A percentile compares a stretch with the other conserved stretches of the same genome.
Evolutionary conservation across 306 rosid species (phyloP).

Genomic region (Citrullus amarus): DNA sequence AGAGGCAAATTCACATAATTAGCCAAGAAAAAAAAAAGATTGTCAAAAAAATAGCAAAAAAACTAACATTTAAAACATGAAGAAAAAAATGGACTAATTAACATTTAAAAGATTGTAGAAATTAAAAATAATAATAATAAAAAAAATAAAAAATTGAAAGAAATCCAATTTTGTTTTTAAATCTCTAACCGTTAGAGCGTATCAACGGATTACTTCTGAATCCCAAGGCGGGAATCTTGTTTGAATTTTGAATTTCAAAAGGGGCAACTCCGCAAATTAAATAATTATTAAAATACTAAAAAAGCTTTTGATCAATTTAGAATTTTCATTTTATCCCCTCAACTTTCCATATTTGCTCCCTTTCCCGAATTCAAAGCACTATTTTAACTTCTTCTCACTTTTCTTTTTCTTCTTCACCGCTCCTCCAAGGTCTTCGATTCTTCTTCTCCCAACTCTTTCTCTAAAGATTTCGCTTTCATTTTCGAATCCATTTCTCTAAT

Average conservation of each 20-base stretch:
- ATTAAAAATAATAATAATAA: too few relatives aligned
- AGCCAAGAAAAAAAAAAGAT: too few relatives aligned
- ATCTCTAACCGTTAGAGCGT: neutral
- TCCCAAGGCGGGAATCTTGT: neutral
- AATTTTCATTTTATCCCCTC: neutral
- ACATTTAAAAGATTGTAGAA: too few relatives aligned
- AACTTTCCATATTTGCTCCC: neutral
- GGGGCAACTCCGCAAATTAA: neutral
- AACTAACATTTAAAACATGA: too few relatives aligned
- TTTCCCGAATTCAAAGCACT: neutral
- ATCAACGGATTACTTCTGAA: neutral
- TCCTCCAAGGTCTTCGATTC: neutral
- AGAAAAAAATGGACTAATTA: too few relatives aligned
- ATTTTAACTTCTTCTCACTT: neutral
- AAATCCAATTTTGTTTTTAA: neutral
- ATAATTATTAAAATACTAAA: neutral
- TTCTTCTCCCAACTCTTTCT: neutral
- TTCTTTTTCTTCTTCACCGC: neutral
- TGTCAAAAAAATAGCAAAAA: too few relatives aligned
- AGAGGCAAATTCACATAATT: too few relatives aligned
- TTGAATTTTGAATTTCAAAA: constrained; percentile 6
- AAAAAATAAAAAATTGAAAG: neutral
- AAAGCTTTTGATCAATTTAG: neutral
- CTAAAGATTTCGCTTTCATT: neutral
- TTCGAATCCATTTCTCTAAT: neutral